A percentile compares a stretch with the other conserved stretches of the same genome.
Conservation (phyloP, 805 yeast genomes). For the Candida parachauliodes region DNA sequence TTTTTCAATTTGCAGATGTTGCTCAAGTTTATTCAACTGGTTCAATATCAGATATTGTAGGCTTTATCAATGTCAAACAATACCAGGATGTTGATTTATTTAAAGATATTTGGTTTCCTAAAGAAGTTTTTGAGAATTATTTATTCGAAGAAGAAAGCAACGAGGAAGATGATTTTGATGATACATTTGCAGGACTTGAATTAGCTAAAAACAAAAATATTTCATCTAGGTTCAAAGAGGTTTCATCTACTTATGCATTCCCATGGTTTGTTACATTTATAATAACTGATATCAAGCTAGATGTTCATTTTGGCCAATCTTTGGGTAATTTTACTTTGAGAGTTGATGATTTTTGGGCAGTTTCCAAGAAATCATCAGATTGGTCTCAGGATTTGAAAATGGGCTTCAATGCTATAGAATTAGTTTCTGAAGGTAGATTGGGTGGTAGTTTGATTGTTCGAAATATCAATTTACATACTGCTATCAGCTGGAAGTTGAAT, state of each 20-base stretch:
- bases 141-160: conserved; percentile 1
- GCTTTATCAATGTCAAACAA: conserved; percentile 76
- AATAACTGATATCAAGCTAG: conserved; percentile 48
- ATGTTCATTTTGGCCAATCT: conserved; percentile 79
- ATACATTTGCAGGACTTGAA: conserved; percentile 9
- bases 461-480: conserved; percentile 54
- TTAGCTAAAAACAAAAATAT: conserved; percentile 33
- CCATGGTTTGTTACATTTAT: conserved; percentile 71
- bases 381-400: conserved; percentile 70
- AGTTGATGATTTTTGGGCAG: conserved; percentile 63
- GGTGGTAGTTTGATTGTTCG: conserved; percentile 61
- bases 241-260: conserved; percentile 57
- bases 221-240: conserved; percentile 50
- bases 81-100: conserved; percentile 82
- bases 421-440: conserved; percentile 71
- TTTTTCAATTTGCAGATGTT: conserved; percentile 41
- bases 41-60: conserved; percentile 49
- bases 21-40: conserved; percentile 48
- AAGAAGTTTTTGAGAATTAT: conserved; percentile 10
- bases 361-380: conserved; percentile 59
- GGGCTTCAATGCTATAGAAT: conserved; percentile 49
- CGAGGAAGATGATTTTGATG: not conserved
- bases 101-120: conserved; percentile 75
- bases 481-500: conserved; percentile 64
- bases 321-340: conserved; percentile 61